Evolutionary conservation across 179 eudicot species (phyloP), one percentile per base, ranked within the genome.

Genomic region (Spergularia azorica): DNA sequence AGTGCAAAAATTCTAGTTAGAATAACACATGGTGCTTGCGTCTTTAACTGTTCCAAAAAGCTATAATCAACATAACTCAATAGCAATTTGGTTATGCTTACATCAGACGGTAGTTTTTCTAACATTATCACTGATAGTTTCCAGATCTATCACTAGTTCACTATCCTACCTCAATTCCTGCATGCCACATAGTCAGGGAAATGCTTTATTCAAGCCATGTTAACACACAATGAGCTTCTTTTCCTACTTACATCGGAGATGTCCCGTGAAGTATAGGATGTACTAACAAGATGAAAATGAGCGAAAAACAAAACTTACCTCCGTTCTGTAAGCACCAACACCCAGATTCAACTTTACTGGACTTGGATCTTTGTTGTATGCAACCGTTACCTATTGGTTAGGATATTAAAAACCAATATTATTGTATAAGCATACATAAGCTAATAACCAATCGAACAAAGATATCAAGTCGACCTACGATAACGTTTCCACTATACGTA

Each of bases 241-340:
- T 32, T 48, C 20, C 50, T 64, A 16, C 18, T 6, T 6, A 8
- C 15, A 10, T 66, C 16, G 39, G 11, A 3, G 41, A 66, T 65
- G 17, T 36, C 68, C 36, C 48, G n/a, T 60, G 48, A 32, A 74
- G 1, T 50, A 48, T 2, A 50, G 2, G n/a, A 36, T 4, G 16
- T n/a, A 43, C 5, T 18, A 55, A 73, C 38, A 38, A 11, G 52
- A 3, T 17, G 18, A 12, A 18, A 64, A 46, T 12, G 73, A 63
- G 59, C 16, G 43, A 78, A 18, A 59, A 5, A 63, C 41, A 54
- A 76, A 59, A 39, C 69, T 82, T 79, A 90, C 99, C 93, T 93
- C 99, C 12, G 97, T 95, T 71, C 99, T 84, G 81, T 95, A 95
- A 65, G 99, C 98, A 71, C 99, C 99, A 79, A 95, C 99, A 50